Evolutionary conservation across 1,284 basidiomycete species (phyloP), one percentile per base, ranked within the genome.

Genomic region (Fomitopsis palustris): DNA sequence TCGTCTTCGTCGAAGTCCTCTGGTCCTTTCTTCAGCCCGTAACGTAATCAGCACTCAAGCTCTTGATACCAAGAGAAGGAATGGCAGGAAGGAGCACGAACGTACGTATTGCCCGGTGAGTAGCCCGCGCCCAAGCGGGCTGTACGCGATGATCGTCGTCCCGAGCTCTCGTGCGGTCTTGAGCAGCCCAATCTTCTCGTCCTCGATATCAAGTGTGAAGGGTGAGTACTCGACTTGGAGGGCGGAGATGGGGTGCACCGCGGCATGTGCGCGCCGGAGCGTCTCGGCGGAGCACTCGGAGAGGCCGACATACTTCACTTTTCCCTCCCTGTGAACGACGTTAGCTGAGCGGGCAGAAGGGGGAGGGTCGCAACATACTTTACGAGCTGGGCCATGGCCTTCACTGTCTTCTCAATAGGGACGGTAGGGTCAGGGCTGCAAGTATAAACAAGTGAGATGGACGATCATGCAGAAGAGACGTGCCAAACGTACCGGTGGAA

Each of bases 141-240:
- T 80, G 67, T 89, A 90, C 3, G 85, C 84, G 10, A 87, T 74
- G 53, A 90, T 64, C 53, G 73, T 70, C 3, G 84, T 72, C 0
- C 83, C 82, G 3, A 85, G 76, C 65, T 85, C 83, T 14, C 80
- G 70, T 0, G 79, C 80, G 0, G 81, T 75, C 45, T 79, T 75
- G 12, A 85, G 68, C 0, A 86, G 63, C 1, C 72, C 79, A 12
- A 82, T 70, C 64, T 81, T 75, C 37, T 74, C 72, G 54, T 78
- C 73, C 64, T 84, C 81, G 61, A 84, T 81, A 60, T 83, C 77
- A 31, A 79, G 74, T 17, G 77, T 77, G 74, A 86, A 88, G 0
- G 87, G 84, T 2, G 82, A 85, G 64, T 82, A 84, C 69, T 89
- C 87, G 33, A 87, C 73, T 70, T 90, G 85, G 25, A 88, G 72